Conservation (phyloP, 2,329 filamentous ascomycete species). For the Bertia moriformis region DNA sequence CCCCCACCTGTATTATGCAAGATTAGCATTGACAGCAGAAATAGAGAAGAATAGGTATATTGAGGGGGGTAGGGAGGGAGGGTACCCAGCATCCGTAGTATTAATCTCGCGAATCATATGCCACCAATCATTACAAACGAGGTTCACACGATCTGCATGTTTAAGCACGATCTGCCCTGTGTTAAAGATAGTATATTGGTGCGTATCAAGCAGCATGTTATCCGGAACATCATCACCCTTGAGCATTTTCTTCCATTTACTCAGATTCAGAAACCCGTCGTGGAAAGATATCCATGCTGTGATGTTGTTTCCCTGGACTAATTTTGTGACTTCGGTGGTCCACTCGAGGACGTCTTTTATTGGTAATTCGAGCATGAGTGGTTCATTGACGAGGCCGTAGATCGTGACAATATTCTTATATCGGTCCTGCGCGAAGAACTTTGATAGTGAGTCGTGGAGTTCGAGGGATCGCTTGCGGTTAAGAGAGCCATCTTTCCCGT, state of each 20-base stretch:
- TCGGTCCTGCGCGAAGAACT: constrained; percentile 14
- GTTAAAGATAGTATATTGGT: constrained; percentile 72
- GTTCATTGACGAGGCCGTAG: constrained; percentile 57
- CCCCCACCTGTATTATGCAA: constrained; percentile 35
- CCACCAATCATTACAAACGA: constrained; percentile 56
- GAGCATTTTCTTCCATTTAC: constrained; percentile 58
- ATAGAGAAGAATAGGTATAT: background rate
- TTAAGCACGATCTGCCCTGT: constrained; percentile 47
- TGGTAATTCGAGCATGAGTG: constrained; percentile 40
- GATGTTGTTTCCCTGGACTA: constrained; percentile 45
- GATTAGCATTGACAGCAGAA: background rate
- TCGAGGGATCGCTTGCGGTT: constrained; percentile 36
- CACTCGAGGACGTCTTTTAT: constrained; percentile 38
- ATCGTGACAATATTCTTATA: constrained; percentile 41
- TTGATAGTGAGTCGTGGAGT: constrained; percentile 26
- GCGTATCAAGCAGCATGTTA: constrained; percentile 57
- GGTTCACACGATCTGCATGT: constrained; percentile 52
- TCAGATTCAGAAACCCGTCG: constrained; percentile 59
- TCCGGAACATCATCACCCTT: constrained; percentile 35
- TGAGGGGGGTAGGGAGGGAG: background rate
- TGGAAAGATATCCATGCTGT: constrained; percentile 49
- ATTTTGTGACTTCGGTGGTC: constrained; percentile 36
- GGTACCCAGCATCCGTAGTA: constrained; percentile 37
- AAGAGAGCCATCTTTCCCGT: constrained; percentile 6
- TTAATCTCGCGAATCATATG: constrained; percentile 43